phyloP scores from a whole-genome alignment of 805 yeast genomes.

The Candida alai region DNA sequence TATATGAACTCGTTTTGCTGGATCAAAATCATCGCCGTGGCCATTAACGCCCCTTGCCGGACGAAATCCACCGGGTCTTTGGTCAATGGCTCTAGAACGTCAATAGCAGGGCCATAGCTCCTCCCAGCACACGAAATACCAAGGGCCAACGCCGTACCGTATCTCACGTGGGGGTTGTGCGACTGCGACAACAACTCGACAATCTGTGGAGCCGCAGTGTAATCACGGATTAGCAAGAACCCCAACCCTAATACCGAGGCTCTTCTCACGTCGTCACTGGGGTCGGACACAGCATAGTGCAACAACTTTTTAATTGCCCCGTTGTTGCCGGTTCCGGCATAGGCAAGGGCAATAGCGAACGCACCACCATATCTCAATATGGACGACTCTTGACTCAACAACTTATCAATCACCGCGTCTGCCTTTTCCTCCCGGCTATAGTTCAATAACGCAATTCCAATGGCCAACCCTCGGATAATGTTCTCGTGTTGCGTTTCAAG shows the following conservation, averaged over 20 bases:
- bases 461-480: constrained; percentile 87
- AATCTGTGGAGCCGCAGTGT: constrained; percentile 90
- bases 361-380: constrained; percentile 95
- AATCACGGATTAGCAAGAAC: constrained; percentile 84
- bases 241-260: constrained; percentile 93
- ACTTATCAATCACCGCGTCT: constrained; percentile 58
- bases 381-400: constrained; percentile 73
- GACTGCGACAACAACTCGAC: constrained; percentile 90
- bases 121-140: constrained; percentile 98
- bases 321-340: constrained; percentile 94
- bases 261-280: constrained; percentile 93
- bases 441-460: constrained; percentile 82
- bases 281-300: constrained; percentile 94
- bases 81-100: constrained; percentile 85
- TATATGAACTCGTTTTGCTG: constrained; percentile 78
- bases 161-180: constrained; percentile 96
- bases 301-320: constrained; percentile 79
- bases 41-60: constrained; percentile 95
- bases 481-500: constrained; percentile 95
- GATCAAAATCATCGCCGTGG: constrained; percentile 84
- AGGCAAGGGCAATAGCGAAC: constrained; percentile 89
- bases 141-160: constrained; percentile 95
- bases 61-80: constrained; percentile 96
- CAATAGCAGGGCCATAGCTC: constrained; percentile 82
- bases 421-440: constrained; percentile 85